Evolutionary conservation across 805 yeast genomes (phyloP), one percentile per base, ranked within the genome.

Genomic region (Candida xiaguanensis): DNA sequence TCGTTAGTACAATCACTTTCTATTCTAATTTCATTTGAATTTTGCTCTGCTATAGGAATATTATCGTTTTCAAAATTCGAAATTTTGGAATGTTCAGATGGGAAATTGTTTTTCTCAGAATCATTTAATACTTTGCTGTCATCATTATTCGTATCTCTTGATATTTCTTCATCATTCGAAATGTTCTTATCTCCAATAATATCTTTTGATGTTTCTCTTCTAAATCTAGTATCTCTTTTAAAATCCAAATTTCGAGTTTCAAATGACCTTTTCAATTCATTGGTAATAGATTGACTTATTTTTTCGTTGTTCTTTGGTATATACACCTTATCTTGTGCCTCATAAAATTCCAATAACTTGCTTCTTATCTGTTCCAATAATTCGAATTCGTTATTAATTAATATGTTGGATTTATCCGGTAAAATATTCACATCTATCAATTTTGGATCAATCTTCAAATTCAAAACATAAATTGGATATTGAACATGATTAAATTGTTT

Each of bases 371-470:
- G 60, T 24, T 80, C 84, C 4, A 84, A 48, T 1, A 90, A 55
- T n/a, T 63, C 56, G 3, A 59, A 55, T 56, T 90, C 97, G 44
- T 79, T 69, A 42, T 82, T 88, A 2, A 89, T 54, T 50, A 85
- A 54, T 2, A 90, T 70, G 2, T 79, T 75, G 38, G 91, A 68
- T 55, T 93, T 93, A 56, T 93, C 97, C 0, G 99, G 98, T 0
- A 96, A 82, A 1, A 93, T 85, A 58, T 93, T 93, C 14, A 93
- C 71, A 60, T 93, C 99, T n/a, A 82, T 44, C 27, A 67, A 63
- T 18, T 53, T 50, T 0, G 84, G 68, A 29, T 74, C 70, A 5
- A 87, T 54, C 11, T 53, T 51, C 15, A 93, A 48, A 56, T 93
- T 71, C 2, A 87, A 49, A 2, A 88, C 67, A 35, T 85, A 67